A percentile compares a stretch with the other conserved stretches of the same genome.
phyloP scores from a whole-genome alignment of 805 yeast species.

The Kuraishia hungarica region DNA sequence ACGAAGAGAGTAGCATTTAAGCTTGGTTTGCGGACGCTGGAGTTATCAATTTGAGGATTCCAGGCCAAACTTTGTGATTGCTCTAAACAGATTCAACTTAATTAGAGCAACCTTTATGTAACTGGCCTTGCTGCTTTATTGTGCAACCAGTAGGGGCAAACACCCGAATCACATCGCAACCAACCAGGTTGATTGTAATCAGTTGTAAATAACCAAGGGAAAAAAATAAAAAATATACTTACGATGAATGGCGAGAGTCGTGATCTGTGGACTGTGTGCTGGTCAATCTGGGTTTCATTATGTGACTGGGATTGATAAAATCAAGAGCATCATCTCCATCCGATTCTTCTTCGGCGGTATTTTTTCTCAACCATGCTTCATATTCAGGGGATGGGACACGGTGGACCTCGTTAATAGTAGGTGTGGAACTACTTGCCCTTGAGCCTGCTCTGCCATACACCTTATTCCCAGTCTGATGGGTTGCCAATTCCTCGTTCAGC shows the following conservation, averaged over 20 bases:
- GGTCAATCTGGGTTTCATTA: slow-evolving; percentile 13
- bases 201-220: no score
- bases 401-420: slow-evolving; percentile 21
- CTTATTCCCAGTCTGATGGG: background rate
- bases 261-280: slow-evolving; percentile 11
- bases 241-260: slow-evolving; percentile 1
- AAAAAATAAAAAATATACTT: slow-evolving; percentile 2
- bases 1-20: background rate
- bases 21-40: background rate
- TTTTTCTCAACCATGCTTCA: slow-evolving; percentile 50
- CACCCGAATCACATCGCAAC: background rate
- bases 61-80: no score
- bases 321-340: slow-evolving; percentile 29
- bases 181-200: background rate
- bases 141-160: background rate
- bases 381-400: slow-evolving; percentile 25
- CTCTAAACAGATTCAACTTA: no score
- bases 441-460: slow-evolving; percentile 7
- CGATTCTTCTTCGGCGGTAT: slow-evolving; percentile 28
- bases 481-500: slow-evolving; percentile 20
- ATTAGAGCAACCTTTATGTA: no score
- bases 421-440: slow-evolving; percentile 5
- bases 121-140: no score
- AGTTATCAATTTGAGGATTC: no score
- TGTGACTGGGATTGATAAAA: slow-evolving; percentile 14